These are phyloP conservation scores for Pisolithus thermaeus DNA, from an alignment of 1,284 basidiomycete species.

Conservation along the genomic window DNA sequence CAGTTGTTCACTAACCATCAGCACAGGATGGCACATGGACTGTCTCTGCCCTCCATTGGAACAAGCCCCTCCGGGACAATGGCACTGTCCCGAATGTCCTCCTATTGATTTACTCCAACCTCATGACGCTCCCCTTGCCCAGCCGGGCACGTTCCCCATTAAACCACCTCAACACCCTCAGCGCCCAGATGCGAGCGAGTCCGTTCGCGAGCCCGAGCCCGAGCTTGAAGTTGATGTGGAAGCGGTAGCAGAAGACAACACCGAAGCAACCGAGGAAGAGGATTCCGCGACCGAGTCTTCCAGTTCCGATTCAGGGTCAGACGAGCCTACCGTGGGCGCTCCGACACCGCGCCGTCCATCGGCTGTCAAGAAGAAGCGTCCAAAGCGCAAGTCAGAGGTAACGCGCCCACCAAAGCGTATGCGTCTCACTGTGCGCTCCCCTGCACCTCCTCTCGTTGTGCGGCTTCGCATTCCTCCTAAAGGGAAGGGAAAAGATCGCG, in stretches of 20 bases:
- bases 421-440: slow-evolving; percentile 33
- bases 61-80: slow-evolving; percentile 67
- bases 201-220: not conserved
- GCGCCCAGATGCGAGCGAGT: slow-evolving; percentile 7
- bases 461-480: slow-evolving; percentile 50
- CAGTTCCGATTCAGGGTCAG: slow-evolving; percentile 27
- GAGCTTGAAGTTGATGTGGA: slow-evolving; percentile 10
- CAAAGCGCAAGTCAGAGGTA: slow-evolving; percentile 21
- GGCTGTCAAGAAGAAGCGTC: slow-evolving; percentile 24
- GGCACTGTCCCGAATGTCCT: slow-evolving; percentile 67
- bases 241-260: slow-evolving; percentile 18
- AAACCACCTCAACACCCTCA: slow-evolving; percentile 3
- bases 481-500: slow-evolving; percentile 58
- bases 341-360: slow-evolving; percentile 9
- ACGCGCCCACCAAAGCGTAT: slow-evolving; percentile 34
- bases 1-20: slow-evolving; percentile 7
- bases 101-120: slow-evolving; percentile 23
- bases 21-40: slow-evolving; percentile 82
- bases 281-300: slow-evolving; percentile 23
- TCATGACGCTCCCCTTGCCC: slow-evolving; percentile 15
- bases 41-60: slow-evolving; percentile 76
- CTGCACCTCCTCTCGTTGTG: slow-evolving; percentile 36
- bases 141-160: slow-evolving; percentile 3
- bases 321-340: slow-evolving; percentile 17
- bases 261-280: slow-evolving; percentile 13